Base-by-base conservation (phyloP, 164 flowering plant species). In the Kalanchoe fedtschenkoi region DNA sequence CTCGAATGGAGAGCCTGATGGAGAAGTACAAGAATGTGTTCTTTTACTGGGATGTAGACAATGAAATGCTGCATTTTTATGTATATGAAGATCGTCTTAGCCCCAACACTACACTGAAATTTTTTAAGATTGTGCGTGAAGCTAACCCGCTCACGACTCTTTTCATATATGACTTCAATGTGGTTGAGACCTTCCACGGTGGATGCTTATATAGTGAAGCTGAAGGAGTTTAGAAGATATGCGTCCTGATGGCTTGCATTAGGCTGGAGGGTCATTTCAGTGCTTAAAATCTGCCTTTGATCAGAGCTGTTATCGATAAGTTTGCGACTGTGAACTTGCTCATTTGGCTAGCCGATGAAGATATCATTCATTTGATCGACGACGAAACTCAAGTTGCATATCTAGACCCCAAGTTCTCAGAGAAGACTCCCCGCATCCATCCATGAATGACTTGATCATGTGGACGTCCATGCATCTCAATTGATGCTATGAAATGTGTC, bases 401-500 rank as follows among this genome's bases (percentile, higher is more conserved):
- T 69, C 69, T 79, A 64, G 81, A 79, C 37, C n/a, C n/a, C 65
- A 75, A 57, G 43, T 81, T 21, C 65, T 81, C 44, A 70, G 77
- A 34, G 85, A 81, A 51, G 69, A 15, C 2, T 69, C 68, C 29
- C 29, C 80, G 0, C 85, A 81, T 64, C 83, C 81, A 17, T 69
- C 72, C 1, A 72, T 92, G 0, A 13, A 77, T 0, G 98, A 96
- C 3, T 86, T 92, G 1, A 58, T 89, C 1, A 3, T 88, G 13
- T 88, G 93, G 95, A 51, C 81, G 7, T 81, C 78, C 0, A 66
- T 76, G 80, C 60, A 32, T 32, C 60, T 37, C 26, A 15, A 24
- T 0, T 89, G 86, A 1, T 83, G 91, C 58, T 72, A 68, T 56
- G 41, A 58, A 34, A 83, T 89, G 96, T 86, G 88, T 51, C 69